These are phyloP conservation scores for Lathyrus tuberosus DNA, from an alignment of 306 rosid species.

Conservation along the genomic window DNA sequence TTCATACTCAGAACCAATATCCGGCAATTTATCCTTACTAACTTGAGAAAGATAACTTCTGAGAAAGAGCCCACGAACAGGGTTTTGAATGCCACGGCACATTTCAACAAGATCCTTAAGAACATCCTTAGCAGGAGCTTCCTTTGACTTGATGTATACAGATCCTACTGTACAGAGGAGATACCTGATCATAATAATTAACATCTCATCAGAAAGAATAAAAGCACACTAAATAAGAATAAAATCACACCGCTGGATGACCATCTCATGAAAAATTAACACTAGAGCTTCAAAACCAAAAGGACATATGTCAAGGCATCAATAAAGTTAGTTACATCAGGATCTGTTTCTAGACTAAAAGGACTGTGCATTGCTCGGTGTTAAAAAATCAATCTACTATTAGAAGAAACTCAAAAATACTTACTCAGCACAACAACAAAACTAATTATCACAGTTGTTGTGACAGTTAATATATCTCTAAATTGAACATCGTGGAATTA, in stretches of 20 bases:
- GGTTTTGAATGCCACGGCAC: slow-evolving; percentile 95
- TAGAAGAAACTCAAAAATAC: slow-evolving; percentile 12
- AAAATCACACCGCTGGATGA: neutral
- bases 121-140: slow-evolving; percentile 93
- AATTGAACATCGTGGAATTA: neutral
- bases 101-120: slow-evolving; percentile 96
- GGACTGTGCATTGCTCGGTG: neutral
- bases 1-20: slow-evolving; percentile 81
- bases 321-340: neutral
- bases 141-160: slow-evolving; percentile 85
- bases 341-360: neutral
- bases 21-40: slow-evolving; percentile 84
- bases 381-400: neutral
- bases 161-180: slow-evolving; percentile 97
- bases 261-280: slow-evolving; percentile 1
- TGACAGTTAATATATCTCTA: neutral
- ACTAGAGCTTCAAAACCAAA: slow-evolving; percentile 5
- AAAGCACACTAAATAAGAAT: neutral
- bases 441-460: neutral
- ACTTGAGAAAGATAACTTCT: slow-evolving; percentile 92
- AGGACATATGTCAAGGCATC: slow-evolving; percentile 19
- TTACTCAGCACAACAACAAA: neutral
- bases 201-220: slow-evolving; percentile 17
- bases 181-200: slow-evolving; percentile 61
- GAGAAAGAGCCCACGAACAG: slow-evolving; percentile 87